Base-by-base conservation (phyloP, 2,329 filamentous ascomycete species). In the Nothomitra cinnamomea region DNA sequence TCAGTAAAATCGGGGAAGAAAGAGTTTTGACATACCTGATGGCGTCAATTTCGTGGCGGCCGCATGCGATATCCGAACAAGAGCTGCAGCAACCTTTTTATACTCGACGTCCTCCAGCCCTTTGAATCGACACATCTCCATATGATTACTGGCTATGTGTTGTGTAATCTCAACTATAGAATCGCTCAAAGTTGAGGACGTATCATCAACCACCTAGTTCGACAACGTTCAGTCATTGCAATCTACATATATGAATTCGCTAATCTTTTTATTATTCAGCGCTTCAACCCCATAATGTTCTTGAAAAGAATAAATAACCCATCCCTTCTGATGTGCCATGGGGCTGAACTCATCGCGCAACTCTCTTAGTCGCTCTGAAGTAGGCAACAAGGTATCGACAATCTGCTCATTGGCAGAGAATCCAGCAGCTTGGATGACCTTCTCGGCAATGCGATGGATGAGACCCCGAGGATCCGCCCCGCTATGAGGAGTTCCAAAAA, bases 251-350 rank as follows among this genome's bases (percentile, higher is more conserved):
- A 51, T 51, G 4, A 51, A 53, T n/a, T 13, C 12, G 35, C 55
- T 55, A 52, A 53, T 54, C 55, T 57, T 62, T 12, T 56, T 40
- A 45, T 56, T 57, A 42, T 55, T 54, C n/a, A 60, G 56, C 28
- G 42, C 35, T 40, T 21, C 51, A 36, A 62, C 53, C 1, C 58
- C 59, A 40, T 56, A 54, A 49, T 61, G 55, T 53, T 69, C 65
- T 45, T 69, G 64, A 51, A 69, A 69, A 1, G 65, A 67, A 54
- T 69, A 58, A 47, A 69, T 61, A 5, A 54, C 48, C 66, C 65
- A 68, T 1, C 58, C 49, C 13, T 61, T 57, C 36, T 64, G 53
- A 4, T 58, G 58, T 13, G 57, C 60, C 54, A 69, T 63, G 1
- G 58, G 57, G 13, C 59, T 57, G 55, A 61, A 57, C 12, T 56